These are phyloP conservation scores for Diphasiastrum complanatum DNA, from an alignment of 83 land plant species.

Conservation along the genomic window DNA sequence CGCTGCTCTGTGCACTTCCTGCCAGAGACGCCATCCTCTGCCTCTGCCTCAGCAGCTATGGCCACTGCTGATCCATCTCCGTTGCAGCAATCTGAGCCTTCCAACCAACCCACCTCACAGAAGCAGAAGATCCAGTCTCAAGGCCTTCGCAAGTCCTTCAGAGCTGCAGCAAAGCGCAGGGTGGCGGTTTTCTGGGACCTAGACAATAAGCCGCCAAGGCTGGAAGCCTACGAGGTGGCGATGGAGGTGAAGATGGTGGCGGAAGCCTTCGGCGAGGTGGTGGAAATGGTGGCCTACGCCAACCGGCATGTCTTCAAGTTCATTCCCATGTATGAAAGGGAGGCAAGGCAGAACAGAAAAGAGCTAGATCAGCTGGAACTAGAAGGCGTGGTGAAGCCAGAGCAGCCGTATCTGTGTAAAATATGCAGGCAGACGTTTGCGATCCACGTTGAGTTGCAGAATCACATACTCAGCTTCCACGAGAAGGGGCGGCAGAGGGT, in stretches of 20 bases:
- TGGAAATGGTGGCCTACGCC: slow-evolving; percentile 61
- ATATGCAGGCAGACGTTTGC: slow-evolving; percentile 35
- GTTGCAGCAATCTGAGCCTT: too few species aligned
- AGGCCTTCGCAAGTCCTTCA: too few species aligned
- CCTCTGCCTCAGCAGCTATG: too few species aligned
- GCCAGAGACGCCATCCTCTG: too few species aligned
- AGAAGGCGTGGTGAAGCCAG: slow-evolving; percentile 30
- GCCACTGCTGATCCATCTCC: too few species aligned
- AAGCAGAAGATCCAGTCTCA: too few species aligned
- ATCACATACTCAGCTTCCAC: slow-evolving; percentile 36
- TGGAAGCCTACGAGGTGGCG: slow-evolving; percentile 60
- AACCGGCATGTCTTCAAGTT: slow-evolving; percentile 52
- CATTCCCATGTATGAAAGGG: slow-evolving; percentile 44
- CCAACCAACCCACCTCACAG: too few species aligned
- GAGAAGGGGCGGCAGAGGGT: slow-evolving; percentile 37
- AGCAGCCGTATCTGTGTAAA: slow-evolving; percentile 28
- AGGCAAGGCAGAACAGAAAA: slow-evolving; percentile 39
- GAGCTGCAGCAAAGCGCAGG: too few species aligned
- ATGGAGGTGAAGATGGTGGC: slow-evolving; percentile 44
- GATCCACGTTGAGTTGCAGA: slow-evolving; percentile 37
- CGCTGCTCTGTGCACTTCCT: too few species aligned
- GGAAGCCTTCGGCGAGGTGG: slow-evolving; percentile 47
- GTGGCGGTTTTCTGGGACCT: slow-evolving; percentile 72
- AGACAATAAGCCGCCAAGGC: slow-evolving; percentile 67
- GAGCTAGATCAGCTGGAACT: slow-evolving; percentile 39